Evolutionary conservation across 1,284 basidiomycete genomes (phyloP), one percentile per base, ranked within the genome.

Genomic region (Ustilago esculenta): DNA sequence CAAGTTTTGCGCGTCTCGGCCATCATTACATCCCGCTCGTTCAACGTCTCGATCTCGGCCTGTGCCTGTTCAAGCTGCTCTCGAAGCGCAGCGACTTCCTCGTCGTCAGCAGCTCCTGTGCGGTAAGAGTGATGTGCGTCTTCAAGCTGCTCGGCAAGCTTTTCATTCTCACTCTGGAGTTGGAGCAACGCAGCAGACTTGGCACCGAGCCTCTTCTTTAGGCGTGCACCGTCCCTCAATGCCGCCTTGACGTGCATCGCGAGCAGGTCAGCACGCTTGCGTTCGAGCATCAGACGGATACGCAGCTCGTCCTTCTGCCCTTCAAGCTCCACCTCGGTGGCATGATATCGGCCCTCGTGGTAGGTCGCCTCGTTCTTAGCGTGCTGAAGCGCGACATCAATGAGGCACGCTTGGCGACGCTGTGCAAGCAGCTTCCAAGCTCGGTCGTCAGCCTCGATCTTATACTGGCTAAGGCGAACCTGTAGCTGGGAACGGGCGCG

Each of bases 361-460:
- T 52, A 66, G 0, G 57, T 60, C 0, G 54, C 61, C 25, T 71
- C 61, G 47, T 71, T 71, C 57, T 61, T 71, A 25, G 61, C 56
- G 29, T 65, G 57, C 35, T 57, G 56, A 3, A 71, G 51, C 9
- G 63, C 61, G 2, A 52, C 50, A 14, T 66, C 55, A 39, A 61
- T 48, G 15, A 61, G 40, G 37, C 40, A 53, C 18, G 47, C 34
- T n/a, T 58, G 61, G 8, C 49, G 41, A 14, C 47, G 42, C 49
- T 61, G 51, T 4, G 43, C 20, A 20, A 66, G 53, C 40, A 71
- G 30, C 50, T 57, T 60, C 61, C 61, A 66, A 2, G 61, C 53
- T 2, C 61, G 44, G 11, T 71, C 68, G 20, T 71, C 58, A n/a
- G 61, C 52, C 24, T 66, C 61, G 50, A 61, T 53, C 53, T 71